Base-by-base conservation (phyloP, 768 basidiomycete species). In the Panus rudis region DNA sequence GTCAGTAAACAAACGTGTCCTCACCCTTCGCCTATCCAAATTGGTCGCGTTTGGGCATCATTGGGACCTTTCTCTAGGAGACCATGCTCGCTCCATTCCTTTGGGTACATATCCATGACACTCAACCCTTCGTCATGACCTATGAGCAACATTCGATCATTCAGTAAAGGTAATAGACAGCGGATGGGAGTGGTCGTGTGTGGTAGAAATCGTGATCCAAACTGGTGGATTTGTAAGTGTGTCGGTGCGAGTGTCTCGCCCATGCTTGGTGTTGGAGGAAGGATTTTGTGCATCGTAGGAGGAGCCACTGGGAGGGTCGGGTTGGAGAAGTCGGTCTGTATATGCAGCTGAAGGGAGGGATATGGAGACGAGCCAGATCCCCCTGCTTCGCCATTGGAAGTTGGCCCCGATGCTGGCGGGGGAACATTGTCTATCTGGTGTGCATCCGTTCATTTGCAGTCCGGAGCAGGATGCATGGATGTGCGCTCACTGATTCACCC, bases 181-280 rank as follows among this genome's bases (percentile, higher is more conserved):
- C 79, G 77, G 47, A 92, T 91, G 24, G 75, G 85, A 1, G 75
- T 70, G 2, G 76, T 83, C 13, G 87, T 66, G 53, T 92, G 89
- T 10, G 89, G 88, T 25, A 92, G 68, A 58, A 92, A 92, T 13
- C 88, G 75, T 16, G 88, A 91, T 17, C 89, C 89, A 57, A 92
- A 90, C 31, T 85, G 76, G 53, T 81, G 81, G 38, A 91, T 60
- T 48, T 73, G 73, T 17, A 89, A 63, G 52, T 79, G 84, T 2
- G 74, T 79, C 0, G 86, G 84, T 13, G 60, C 58, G n/a, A 77
- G 66, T 17, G 51, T 63, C 54, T 79, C 75, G 58, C 69, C 72
- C 17, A 71, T 56, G 63, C 64, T 37, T 33, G 64, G 66, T 25
- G 34, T 22, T 19, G 47, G 45, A 8, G 46, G 38, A 55, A 45